Conservation (phyloP, 441 rosid genomes). For the Bocquillonia castaneifolia region DNA sequence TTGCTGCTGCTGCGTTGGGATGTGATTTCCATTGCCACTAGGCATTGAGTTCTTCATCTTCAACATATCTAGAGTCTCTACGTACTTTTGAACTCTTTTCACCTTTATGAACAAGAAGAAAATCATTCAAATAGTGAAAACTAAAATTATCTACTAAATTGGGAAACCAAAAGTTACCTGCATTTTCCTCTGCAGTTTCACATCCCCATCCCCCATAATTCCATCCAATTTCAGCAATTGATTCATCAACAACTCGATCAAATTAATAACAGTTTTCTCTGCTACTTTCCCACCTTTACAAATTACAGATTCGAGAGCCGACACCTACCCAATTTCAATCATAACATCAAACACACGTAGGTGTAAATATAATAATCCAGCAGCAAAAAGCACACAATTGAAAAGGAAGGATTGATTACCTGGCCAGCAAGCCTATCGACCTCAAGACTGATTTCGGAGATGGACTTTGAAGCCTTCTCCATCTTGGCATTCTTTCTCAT, state of each 20-base stretch:
- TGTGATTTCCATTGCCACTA: slow-evolving; percentile 40
- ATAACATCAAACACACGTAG: slow-evolving; percentile 1
- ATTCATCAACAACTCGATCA: slow-evolving; percentile 81
- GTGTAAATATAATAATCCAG: not conserved
- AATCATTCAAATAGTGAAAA: too few relatives aligned
- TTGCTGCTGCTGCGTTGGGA: slow-evolving; percentile 26
- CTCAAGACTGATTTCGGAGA: slow-evolving; percentile 83
- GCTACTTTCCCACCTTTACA: slow-evolving; percentile 70
- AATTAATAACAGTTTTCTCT: slow-evolving; percentile 59
- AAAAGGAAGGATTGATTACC: slow-evolving; percentile 39
- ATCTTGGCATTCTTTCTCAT: slow-evolving; percentile 75
- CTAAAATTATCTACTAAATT: not conserved
- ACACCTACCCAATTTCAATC: slow-evolving; percentile 49
- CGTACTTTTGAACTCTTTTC: slow-evolving; percentile 83
- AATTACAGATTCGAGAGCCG: slow-evolving; percentile 60
- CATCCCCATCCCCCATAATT: slow-evolving; percentile 78
- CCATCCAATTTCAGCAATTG: slow-evolving; percentile 83
- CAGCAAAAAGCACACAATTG: not conserved
- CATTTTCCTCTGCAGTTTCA: slow-evolving; percentile 83
- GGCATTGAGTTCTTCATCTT: slow-evolving; percentile 69
- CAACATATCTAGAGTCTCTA: slow-evolving; percentile 74
- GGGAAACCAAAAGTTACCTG: slow-evolving; percentile 44
- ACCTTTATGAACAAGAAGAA: slow-evolving; percentile 41
- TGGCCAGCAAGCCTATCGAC: slow-evolving; percentile 81
- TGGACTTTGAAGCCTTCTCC: slow-evolving; percentile 82